These are phyloP conservation scores for Boletus calvinii DNA, from an alignment of 1,284 basidiomycete species.

Conservation along the genomic window DNA sequence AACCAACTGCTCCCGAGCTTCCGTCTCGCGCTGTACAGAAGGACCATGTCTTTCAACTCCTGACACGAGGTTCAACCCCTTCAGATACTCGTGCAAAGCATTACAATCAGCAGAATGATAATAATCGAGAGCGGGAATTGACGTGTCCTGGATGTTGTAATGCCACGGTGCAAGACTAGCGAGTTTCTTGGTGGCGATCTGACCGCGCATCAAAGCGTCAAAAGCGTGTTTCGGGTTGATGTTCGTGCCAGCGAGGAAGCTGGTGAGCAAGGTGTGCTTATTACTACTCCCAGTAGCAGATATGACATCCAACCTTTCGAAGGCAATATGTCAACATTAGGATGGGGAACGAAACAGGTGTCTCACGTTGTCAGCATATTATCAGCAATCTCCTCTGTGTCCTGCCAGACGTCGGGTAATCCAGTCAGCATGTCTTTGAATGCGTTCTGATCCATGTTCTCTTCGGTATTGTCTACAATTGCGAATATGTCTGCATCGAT, in stretches of 20 bases:
- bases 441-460: constrained; percentile 37
- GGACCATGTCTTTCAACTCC: constrained; percentile 36
- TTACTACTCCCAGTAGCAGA: constrained; percentile 53
- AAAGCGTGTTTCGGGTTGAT: constrained; percentile 53
- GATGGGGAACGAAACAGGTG: constrained; percentile 19
- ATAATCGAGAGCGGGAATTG: constrained; percentile 43
- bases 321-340: background rate
- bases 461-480: constrained; percentile 28
- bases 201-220: constrained; percentile 48
- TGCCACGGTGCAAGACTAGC: constrained; percentile 51
- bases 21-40: constrained; percentile 47
- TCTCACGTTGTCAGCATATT: constrained; percentile 54
- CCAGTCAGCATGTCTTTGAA: constrained; percentile 50
- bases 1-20: constrained; percentile 58
- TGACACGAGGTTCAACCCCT: constrained; percentile 41
- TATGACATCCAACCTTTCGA: constrained; percentile 57
- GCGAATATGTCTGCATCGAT: constrained; percentile 41
- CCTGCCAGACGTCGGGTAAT: constrained; percentile 57
- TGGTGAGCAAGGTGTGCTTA: constrained; percentile 41
- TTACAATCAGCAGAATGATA: constrained; percentile 37
- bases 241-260: constrained; percentile 53
- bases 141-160: constrained; percentile 44
- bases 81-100: constrained; percentile 39
- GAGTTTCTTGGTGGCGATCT: constrained; percentile 43
- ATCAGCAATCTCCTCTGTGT: constrained; percentile 44